Base-by-base conservation (phyloP, 257 asterid species). In the Gentiana macrophylla region DNA sequence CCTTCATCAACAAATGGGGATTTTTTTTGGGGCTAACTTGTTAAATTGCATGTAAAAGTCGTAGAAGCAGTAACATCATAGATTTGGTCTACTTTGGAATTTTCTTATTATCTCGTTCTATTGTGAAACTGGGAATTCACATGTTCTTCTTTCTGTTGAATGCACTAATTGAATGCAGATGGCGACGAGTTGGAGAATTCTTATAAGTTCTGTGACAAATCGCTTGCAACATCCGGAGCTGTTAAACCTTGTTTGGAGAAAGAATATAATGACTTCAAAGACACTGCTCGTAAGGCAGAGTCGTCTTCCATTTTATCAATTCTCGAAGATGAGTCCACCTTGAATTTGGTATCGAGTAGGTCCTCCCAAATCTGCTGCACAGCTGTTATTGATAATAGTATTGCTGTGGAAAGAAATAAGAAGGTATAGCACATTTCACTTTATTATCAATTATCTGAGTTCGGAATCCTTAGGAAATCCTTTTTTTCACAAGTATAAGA, bases 391-490 rank as follows among this genome's bases (percentile, higher is more conserved):
- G 96, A 87, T 60, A 84, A 83, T 54, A 65, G 71, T 55, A 75
- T 91, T 64, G 64, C 75, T 11, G 88, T 72, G 73, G 90, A 95
- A 24, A 83, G 76, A 65, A 75, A 70, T 70, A 78, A 79, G 68
- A 87, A 87, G 98, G 98, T 87, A 77, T 24, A 24, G 24, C 24
- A 24, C 24, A 24, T 24, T 24, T 24, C 24, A 24, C 24, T 24
- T 24, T 24, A 24, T 24, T 24, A 24, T 24, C 24, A 24, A 24
- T 0, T 24, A 24, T 24, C 24, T 24, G 24, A 24, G 24, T 24
- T 24, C 1, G 24, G 24, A 24, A 24, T 24, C 24, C 24, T 24
- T 24, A 24, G 24, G 24, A 24, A 24, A 24, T 24, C 24, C 24
- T 24, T 24, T 24, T 24, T 24, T 24, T 24, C 24, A 24, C 24